phyloP scores from a whole-genome alignment of 2,329 filamentous ascomycete species.

The Phyllosticta citribraziliensis region DNA sequence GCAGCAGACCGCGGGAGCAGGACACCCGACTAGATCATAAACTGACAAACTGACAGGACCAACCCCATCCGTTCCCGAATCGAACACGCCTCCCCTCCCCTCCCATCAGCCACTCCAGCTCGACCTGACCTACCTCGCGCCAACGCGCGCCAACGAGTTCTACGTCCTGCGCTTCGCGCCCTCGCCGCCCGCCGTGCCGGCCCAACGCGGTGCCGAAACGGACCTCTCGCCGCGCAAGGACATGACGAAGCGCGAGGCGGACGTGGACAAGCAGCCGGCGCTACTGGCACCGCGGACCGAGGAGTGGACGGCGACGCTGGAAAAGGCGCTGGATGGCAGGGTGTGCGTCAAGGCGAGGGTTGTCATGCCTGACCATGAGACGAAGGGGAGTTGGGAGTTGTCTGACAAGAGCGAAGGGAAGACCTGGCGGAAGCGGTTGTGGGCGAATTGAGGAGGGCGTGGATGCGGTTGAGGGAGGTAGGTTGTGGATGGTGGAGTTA shows the following conservation, averaged over 20 bases:
- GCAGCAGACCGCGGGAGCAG: no score
- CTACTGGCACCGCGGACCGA: conserved; percentile 15
- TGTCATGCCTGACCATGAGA: not conserved
- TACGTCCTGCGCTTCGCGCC: conserved; percentile 50
- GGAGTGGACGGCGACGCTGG: conserved; percentile 46
- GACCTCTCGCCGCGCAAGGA: conserved; percentile 25
- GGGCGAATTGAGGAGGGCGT: no score
- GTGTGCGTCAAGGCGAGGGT: conserved; percentile 45
- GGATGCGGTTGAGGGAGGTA: no score
- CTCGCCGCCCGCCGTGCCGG: conserved; percentile 17
- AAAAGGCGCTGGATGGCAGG: conserved; percentile 42
- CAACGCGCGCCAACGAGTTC: conserved; percentile 50
- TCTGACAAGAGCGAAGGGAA: not conserved
- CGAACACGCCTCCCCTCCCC: conserved; percentile 17
- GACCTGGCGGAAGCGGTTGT: not conserved
- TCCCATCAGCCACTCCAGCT: conserved; percentile 24
- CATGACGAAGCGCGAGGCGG: conserved; percentile 24
- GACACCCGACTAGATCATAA: no score
- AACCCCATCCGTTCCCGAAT: conserved; percentile 15
- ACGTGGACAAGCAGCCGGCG: conserved; percentile 14
- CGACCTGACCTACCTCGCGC: conserved; percentile 51
- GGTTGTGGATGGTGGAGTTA: no score
- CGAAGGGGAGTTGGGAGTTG: conserved; percentile 15
- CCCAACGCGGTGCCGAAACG: conserved; percentile 17
- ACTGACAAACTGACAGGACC: conserved; percentile 7